Evolutionary conservation across 495 filamentous ascomycete species (phyloP), one percentile per base, ranked within the genome.

Genomic region (Lineolata rhizophorae): DNA sequence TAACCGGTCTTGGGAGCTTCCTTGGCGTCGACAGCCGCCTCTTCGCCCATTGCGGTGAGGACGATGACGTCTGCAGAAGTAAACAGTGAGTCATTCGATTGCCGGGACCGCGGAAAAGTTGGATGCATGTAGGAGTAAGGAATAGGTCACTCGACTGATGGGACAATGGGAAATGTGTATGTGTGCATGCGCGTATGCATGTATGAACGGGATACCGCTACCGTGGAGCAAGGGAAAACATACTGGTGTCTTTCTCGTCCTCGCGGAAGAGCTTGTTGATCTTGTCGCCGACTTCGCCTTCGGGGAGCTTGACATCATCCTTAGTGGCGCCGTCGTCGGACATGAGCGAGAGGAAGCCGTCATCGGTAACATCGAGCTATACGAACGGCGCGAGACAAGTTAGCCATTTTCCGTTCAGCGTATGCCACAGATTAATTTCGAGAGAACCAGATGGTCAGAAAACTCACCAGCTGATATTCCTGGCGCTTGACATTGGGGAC

Each of bases 401-500:
- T n/a, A n/a, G n/a, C n/a, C n/a, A n/a, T n/a, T n/a, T n/a, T n/a
- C n/a, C n/a, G n/a, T n/a, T n/a, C n/a, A n/a, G n/a, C n/a, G n/a
- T n/a, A n/a, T n/a, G n/a, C n/a, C n/a, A n/a, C n/a, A n/a, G n/a
- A n/a, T n/a, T n/a, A n/a, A n/a, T n/a, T n/a, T n/a, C n/a, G n/a
- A n/a, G n/a, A n/a, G n/a, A n/a, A n/a, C n/a, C n/a, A n/a, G n/a
- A n/a, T n/a, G n/a, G n/a, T n/a, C n/a, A n/a, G n/a, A n/a, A n/a
- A n/a, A n/a, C 82, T 67, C 55, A 92, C 84, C 35, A 97, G 76
- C 60, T 80, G 75, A 65, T 83, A 94, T 58, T 93, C 84, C 55
- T 66, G 68, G 53, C 79, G 81, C 51, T 48, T 56, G 58, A 95
- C 85, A 56, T 80, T 70, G 55, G 87, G 87, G 43, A 99, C 87